Evolutionary conservation across 2,329 filamentous ascomycete genomes (phyloP), one percentile per base, ranked within the genome.

Genomic region (Paracorniculantispora psalliotae): DNA sequence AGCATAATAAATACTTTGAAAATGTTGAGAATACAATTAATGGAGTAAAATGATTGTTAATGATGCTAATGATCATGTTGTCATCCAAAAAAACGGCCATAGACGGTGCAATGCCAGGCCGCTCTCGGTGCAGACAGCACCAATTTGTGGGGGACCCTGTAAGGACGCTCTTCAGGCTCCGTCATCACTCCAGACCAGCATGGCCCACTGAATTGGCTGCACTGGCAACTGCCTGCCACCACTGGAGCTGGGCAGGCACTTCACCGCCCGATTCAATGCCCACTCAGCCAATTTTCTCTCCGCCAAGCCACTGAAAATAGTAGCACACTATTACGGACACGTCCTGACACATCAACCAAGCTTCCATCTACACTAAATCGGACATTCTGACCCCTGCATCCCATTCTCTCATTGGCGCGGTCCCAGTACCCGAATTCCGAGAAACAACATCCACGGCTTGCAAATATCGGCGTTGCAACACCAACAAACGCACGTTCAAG

Each of bases 321-420:
- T 46, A 47, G 43, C 52, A 21, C 41, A 4, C 17, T 23, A n/a
- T n/a, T n/a, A 28, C 43, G 15, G 53, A 17, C 30, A 12, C 28
- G 33, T 48, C 30, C 21, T 43, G 5, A 47, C 43, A 33, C 46
- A 50, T 43, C 30, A 13, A 19, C 13, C 35, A 44, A 7, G 37
- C 37, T 50, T 43, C 25, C 46, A 50, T 55, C 43, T 25, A 30
- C 30, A 57, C 54, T 49, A 50, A 43, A 57, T 51, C 28, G 55
- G 55, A 49, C n/a, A 41, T 26, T 23, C 9, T 25, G 15, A 57
- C 37, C 55, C 55, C 37, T 51, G 55, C 25, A 19, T 51, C 19
- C 4, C 25, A 50, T 23, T 21, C 37, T 25, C 47, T 57, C 26
- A 57, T 44, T 57, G 55, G 55, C 8, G 26, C 54, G 35, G 54